Percentiles rank a stretch among this genome's conserved stretches.
phyloP scores from a whole-genome alignment of 2,329 filamentous ascomycete species.

The Rhexocercosporidium sp. region DNA sequence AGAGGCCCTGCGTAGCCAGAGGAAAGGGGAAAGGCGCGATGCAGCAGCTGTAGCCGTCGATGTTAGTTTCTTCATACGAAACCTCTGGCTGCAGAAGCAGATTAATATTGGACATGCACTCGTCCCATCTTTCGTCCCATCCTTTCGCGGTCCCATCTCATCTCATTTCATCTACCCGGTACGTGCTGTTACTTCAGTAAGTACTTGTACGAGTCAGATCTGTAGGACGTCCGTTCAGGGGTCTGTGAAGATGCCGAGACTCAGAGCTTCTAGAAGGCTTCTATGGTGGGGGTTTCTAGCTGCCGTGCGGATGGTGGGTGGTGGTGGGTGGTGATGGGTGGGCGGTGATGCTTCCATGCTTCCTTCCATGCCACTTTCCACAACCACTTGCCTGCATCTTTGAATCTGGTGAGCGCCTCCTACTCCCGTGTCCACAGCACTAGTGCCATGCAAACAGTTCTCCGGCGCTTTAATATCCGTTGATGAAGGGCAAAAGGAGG shows the following conservation, averaged over 20 bases:
- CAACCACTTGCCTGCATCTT: neutral
- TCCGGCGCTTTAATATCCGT: conserved; percentile 11
- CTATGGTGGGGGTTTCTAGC: neutral
- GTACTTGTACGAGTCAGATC: conserved; percentile 7
- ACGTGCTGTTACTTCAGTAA: too few relatives aligned
- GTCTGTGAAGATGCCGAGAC: neutral
- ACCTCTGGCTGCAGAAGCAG: neutral
- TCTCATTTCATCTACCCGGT: neutral
- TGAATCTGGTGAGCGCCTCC: neutral
- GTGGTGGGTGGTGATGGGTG: too few relatives aligned
- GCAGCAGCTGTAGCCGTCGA: neutral
- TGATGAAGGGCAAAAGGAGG: neutral
- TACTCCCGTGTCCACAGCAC: neutral
- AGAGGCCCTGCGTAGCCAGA: neutral
- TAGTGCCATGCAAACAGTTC: conserved; percentile 9
- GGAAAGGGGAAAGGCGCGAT: neutral
- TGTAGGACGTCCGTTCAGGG: neutral
- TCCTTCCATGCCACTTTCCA: neutral
- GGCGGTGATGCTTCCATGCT: too few relatives aligned
- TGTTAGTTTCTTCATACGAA: neutral
- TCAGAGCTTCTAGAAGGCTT: conserved; percentile 1
- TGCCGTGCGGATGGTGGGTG: neutral
- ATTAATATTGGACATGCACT: too few relatives aligned
- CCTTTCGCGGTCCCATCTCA: neutral
- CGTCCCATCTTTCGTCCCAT: neutral